Percentiles rank a stretch among this genome's conserved stretches.
Conservation (phyloP, 768 basidiomycete genomes). For the Russula brevipes region DNA sequence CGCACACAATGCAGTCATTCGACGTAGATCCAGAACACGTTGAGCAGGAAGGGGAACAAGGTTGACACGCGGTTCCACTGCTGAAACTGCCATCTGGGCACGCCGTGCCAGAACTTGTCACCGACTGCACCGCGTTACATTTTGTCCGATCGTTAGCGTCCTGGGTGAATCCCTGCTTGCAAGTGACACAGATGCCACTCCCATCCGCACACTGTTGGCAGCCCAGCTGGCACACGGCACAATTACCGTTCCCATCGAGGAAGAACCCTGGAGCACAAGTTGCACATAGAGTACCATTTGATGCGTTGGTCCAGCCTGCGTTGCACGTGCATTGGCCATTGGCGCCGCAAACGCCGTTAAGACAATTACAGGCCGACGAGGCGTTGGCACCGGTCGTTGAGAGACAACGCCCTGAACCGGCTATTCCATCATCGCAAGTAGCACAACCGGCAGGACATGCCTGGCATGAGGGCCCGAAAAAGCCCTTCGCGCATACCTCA, state of each 20-base stretch:
- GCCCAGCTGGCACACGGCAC: conserved; percentile 63
- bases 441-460: conserved; percentile 65
- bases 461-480: conserved; percentile 70
- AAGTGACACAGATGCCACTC: conserved; percentile 66
- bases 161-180: conserved; percentile 65
- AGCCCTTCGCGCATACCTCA: conserved; percentile 67
- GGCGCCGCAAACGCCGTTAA: conserved; percentile 69
- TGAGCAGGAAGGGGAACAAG: conserved; percentile 61
- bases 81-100: conserved; percentile 69
- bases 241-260: conserved; percentile 64
- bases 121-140: conserved; percentile 51
- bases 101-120: conserved; percentile 45
- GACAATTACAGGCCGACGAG: conserved; percentile 70
- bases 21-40: conserved; percentile 67
- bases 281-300: conserved; percentile 73
- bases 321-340: conserved; percentile 73
- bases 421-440: conserved; percentile 73
- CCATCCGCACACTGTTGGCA: conserved; percentile 65
- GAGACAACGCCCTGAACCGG: conserved; percentile 72
- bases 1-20: conserved; percentile 68
- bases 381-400: conserved; percentile 43
- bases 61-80: conserved; percentile 47
- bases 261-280: conserved; percentile 75
- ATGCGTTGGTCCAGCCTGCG: conserved; percentile 64
- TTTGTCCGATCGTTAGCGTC: conserved; percentile 60